Evolutionary conservation across 2,329 filamentous ascomycete genomes (phyloP), one percentile per base, ranked within the genome.

Genomic region (Pseudogymnoascus sp.): DNA sequence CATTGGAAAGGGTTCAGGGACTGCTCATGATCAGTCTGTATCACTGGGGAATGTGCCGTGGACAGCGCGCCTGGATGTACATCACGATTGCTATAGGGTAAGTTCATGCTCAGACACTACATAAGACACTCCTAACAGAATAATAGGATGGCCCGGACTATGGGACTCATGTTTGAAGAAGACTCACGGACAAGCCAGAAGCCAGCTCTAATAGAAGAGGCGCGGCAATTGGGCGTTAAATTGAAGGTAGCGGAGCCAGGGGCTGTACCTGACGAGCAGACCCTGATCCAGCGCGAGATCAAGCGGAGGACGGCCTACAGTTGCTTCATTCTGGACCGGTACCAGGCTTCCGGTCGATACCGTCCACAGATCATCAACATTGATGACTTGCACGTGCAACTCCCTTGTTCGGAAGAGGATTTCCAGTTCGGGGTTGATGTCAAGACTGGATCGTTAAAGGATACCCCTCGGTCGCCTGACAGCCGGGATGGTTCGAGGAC

Each of bases 271-370:
- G 69, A 70, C 23, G 65, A 70, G 50, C 65, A 66, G n/a, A 44
- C 60, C 14, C 80, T 83, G 56, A 82, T 87, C 21, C 76, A 82
- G 37, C 84, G 83, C 63, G 88, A 91, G 72, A 81, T 87, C 11
- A 78, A 81, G 65, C 79, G 88, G 25, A 82, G 89, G 5, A 90
- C 88, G 0, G 88, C 90, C 77, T 91, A 88, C 77, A 89, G 87
- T 68, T 90, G 87, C 69, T 85, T 89, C 64, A 85, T 90, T 61
- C 78, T 91, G 67, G 88, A 91, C 71, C 82, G 87, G 2, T 83
- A 90, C 73, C 75, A 90, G 23, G 83, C 85, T 37, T 86, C 83
- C 67, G 87, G 87, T 18, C 83, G 83, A 65, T 80, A 84, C 61
- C 79, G 86, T 21, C 79, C 83, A 1, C 79, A 82, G 12, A 85